Evolutionary conservation across 108 stramenopile species (phyloP), one percentile per base, ranked within the genome.

Genomic region (Nitzschia sp.): DNA sequence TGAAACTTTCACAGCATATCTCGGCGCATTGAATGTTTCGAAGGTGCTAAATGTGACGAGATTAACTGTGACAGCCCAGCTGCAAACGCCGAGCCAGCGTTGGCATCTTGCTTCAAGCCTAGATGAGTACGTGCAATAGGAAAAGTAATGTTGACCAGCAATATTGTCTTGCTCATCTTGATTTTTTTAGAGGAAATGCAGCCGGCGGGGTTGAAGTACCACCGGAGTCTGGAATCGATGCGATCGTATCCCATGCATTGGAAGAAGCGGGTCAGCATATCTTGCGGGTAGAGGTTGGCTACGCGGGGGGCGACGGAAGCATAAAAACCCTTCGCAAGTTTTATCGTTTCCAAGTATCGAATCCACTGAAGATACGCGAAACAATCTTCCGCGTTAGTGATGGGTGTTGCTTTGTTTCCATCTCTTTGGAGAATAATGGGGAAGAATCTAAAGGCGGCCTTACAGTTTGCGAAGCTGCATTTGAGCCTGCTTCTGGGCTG

Each of bases 231-330:
- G 90, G 84, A 23, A 69, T 90, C 25, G 90, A 94, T 66, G 79
- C 89, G 25, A 85, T 94, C 26, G 88, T 94, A 26, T 88, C 88
- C 3, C 86, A 89, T 56, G 47, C 68, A 19, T 59, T 94, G 62
- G 90, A 91, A 72, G 93, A 94, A 68, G 73, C 71, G 2, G 93
- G 93, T 18, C 88, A 90, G 35, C 93, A 94, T 53, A 91, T 94
- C 36, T 78, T 94, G 30, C 78, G 90, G 3, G 89, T 94, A 13
- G 93, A 94, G 75, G 89, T 94, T 24, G 77, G 78, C 2, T 94
- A 94, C 60, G 65, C 63, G 3, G 65, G 70, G 0, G 31, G 34
- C 11, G 82, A 84, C 59, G 85, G 89, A n/a, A 53, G 54, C 18
- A 53, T 35, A 15, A 84, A 89, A 63, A 89, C 87, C 9, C 76